A percentile compares a stretch with the other conserved stretches of the same genome.
Conservation (phyloP, 192 early-diverging fungal genomes). For the Spinellus fusiger region DNA sequence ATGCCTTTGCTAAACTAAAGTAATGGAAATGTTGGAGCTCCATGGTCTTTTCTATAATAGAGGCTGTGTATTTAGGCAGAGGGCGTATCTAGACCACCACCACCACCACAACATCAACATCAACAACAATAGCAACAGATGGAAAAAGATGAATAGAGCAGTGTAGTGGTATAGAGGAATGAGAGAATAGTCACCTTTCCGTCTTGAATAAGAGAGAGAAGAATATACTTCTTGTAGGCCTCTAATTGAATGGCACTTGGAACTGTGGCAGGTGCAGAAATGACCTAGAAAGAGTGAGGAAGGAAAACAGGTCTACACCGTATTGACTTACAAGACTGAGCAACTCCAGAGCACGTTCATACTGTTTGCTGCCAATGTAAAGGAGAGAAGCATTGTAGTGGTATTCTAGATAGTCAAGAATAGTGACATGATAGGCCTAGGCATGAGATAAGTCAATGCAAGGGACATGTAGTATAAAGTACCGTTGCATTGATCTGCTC, state of each 20-base stretch:
- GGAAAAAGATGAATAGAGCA: not conserved
- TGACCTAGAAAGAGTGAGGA: constrained; percentile 33
- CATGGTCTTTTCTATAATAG: constrained; percentile 37
- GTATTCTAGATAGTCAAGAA: constrained; percentile 63
- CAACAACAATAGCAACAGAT: too few relatives aligned
- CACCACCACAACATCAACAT: too few relatives aligned
- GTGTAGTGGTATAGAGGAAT: not conserved
- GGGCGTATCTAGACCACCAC: constrained; percentile 23
- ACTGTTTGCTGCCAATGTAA: constrained; percentile 60
- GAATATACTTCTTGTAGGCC: constrained; percentile 62
- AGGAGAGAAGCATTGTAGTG: constrained; percentile 76
- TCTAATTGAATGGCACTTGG: constrained; percentile 72
- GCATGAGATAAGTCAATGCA: not conserved
- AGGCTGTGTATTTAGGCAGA: constrained; percentile 50
- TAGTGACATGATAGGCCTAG: constrained; percentile 18
- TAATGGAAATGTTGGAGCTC: constrained; percentile 43
- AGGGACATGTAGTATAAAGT: not conserved
- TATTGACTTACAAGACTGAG: constrained; percentile 46
- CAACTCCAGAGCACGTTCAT: constrained; percentile 55
- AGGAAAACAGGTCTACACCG: too few relatives aligned
- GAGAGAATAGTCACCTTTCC: constrained; percentile 37
- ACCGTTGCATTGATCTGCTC: constrained; percentile 42
- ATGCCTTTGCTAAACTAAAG: constrained; percentile 52
- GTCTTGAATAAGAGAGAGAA: constrained; percentile 55
- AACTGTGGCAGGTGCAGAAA: constrained; percentile 57